Percentiles rank a stretch among this genome's conserved stretches.
Evolutionary conservation across 1,284 basidiomycete genomes (phyloP).

Genomic region (Pyrrhoderma lamaoense): DNA sequence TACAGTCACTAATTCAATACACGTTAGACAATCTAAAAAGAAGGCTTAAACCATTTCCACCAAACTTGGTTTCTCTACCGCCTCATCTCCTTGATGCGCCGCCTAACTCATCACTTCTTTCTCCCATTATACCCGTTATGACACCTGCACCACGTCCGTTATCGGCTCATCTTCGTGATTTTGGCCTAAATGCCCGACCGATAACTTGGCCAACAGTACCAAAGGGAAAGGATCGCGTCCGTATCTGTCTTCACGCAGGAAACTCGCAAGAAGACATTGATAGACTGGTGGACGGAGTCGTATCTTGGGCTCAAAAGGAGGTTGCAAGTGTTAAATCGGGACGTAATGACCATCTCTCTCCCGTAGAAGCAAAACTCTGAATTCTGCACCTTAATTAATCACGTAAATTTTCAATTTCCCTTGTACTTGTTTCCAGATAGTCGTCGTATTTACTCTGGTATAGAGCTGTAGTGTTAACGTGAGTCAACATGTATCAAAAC

Average conservation of each 20-base stretch:
- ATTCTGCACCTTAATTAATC: constrained; percentile 34
- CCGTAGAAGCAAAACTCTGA: constrained; percentile 15
- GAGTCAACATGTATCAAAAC: not conserved
- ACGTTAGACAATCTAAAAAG: constrained; percentile 31
- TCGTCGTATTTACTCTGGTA: constrained; percentile 54
- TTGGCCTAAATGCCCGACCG: constrained; percentile 66
- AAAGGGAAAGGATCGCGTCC: constrained; percentile 72
- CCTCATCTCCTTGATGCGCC: constrained; percentile 27
- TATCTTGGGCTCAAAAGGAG: constrained; percentile 40
- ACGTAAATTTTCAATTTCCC: constrained; percentile 55
- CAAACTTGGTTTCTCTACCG: constrained; percentile 37
- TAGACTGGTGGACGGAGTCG: constrained; percentile 40
- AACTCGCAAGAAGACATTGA: constrained; percentile 64
- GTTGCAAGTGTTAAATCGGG: not conserved
- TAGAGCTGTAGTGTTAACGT: constrained; percentile 31
- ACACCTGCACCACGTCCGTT: constrained; percentile 69
- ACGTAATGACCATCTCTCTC: not conserved
- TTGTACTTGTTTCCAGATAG: constrained; percentile 47
- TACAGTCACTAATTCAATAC: constrained; percentile 35
- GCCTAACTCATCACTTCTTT: constrained; percentile 19
- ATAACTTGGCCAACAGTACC: constrained; percentile 85
- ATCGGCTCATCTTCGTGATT: constrained; percentile 52
- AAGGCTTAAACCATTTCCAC: constrained; percentile 32
- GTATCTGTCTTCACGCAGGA: constrained; percentile 76
- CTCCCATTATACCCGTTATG: constrained; percentile 81